A percentile compares a stretch with the other conserved stretches of the same genome.
Evolutionary conservation across 2,329 filamentous ascomycete genomes (phyloP).

Genomic region (Pyrenophora tritici-repentis): DNA sequence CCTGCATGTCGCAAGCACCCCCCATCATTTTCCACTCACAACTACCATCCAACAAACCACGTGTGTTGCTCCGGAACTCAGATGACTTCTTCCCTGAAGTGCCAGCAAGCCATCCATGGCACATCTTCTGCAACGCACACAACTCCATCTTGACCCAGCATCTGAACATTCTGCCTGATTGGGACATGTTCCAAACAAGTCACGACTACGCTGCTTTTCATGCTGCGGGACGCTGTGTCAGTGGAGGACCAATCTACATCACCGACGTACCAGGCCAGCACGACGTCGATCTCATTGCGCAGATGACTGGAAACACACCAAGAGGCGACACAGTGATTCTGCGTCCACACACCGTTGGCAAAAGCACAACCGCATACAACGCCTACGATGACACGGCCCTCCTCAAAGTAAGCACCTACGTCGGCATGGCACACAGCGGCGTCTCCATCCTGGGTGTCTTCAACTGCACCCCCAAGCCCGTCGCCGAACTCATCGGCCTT

Average conservation of each 20-base stretch:
- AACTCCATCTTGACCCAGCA: conserved; percentile 82
- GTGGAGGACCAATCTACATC: conserved; percentile 91
- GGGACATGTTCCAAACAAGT: conserved; percentile 74
- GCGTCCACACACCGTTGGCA: conserved; percentile 75
- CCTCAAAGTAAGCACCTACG: conserved; percentile 79
- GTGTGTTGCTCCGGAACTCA: conserved; percentile 80
- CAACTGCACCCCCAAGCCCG: conserved; percentile 69
- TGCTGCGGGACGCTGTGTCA: conserved; percentile 85
- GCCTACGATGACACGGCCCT: conserved; percentile 74
- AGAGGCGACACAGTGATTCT: conserved; percentile 78
- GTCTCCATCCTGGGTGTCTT: conserved; percentile 82
- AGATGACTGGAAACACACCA: conserved; percentile 78
- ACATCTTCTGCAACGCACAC: conserved; percentile 92
- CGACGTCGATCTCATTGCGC: conserved; percentile 72
- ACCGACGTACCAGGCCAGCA: conserved; percentile 88
- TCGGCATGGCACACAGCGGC: conserved; percentile 69
- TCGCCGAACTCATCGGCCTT: conserved; percentile 73
- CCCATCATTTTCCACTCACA: conserved; percentile 86
- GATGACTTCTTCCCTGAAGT: conserved; percentile 91
- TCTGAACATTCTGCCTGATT: conserved; percentile 85
- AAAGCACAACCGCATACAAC: conserved; percentile 73
- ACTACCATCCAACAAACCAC: conserved; percentile 74
- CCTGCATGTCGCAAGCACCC: conserved; percentile 92
- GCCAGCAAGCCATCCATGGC: conserved; percentile 84
- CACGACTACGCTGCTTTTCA: conserved; percentile 80